Percentiles rank a stretch among this genome's conserved stretches.
Conservation (phyloP, 1,284 basidiomycete genomes). For the Malassezia restricta region DNA sequence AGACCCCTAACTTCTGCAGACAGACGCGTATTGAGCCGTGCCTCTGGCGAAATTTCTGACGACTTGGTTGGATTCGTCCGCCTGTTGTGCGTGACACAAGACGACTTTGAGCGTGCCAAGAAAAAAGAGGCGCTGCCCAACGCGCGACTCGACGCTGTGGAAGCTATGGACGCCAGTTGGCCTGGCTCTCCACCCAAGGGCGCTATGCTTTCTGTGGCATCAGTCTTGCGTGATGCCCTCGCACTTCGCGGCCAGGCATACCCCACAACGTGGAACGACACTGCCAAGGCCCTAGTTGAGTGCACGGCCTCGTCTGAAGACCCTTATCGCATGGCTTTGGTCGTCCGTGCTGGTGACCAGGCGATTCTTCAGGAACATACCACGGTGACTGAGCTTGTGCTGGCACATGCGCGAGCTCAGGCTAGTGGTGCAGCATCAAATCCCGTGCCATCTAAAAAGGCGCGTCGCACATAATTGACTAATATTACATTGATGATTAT, state of each 20-base stretch:
- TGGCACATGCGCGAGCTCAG: constrained; percentile 3
- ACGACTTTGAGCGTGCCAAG: constrained; percentile 58
- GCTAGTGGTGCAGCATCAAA: not conserved
- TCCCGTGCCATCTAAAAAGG: not conserved
- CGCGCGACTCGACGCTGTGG: constrained; percentile 53
- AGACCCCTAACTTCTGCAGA: constrained; percentile 12
- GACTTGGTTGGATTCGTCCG: constrained; percentile 61
- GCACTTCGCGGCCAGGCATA: not conserved
- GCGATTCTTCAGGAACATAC: constrained; percentile 11
- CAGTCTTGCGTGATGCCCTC: constrained; percentile 3
- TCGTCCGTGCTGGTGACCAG: constrained; percentile 13
- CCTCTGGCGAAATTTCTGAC: constrained; percentile 54
- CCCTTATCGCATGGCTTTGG: constrained; percentile 13
- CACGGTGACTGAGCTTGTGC: not conserved
- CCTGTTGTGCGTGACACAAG: constrained; percentile 55
- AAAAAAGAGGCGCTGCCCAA: constrained; percentile 68
- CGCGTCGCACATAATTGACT: not conserved
- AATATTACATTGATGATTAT: not conserved
- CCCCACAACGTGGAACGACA: constrained; percentile 1
- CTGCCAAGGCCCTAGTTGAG: not conserved
- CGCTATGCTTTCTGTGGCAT: constrained; percentile 1
- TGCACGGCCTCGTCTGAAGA: not conserved
- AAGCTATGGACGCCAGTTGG: constrained; percentile 18
- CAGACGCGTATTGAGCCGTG: constrained; percentile 30
- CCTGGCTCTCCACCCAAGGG: not conserved